Evolutionary conservation across 306 rosid genomes (phyloP), one percentile per base, ranked within the genome.

Genomic region (Potentilla sterilis): DNA sequence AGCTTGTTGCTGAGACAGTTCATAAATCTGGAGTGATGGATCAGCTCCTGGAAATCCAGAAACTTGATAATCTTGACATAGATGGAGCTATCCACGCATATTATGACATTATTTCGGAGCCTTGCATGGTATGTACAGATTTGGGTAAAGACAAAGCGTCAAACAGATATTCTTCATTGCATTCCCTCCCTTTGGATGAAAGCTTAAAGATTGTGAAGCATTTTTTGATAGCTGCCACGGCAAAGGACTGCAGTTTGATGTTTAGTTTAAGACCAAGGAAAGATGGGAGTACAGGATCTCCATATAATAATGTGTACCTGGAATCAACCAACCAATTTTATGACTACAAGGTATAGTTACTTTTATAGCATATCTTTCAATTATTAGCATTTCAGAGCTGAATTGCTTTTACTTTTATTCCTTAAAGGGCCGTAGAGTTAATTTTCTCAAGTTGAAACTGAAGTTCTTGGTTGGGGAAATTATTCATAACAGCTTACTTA

Each of bases 71-170:
- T 80, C 79, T 88, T 86, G 98, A 96, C 87, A 88, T 96, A 62
- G 98, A 96, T 75, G 99, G 99, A 72, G 99, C 87, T 40, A 88
- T 96, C 67, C 99, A 87, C 81, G 99, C 96, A 41, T 90, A 89
- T 82, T 96, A 92, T 87, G 85, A 92, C 75, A 73, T 90, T 68
- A 87, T 88, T 65, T 69, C 75, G 34, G 89, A 92, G 83, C 89
- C 85, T 54, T 96, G 99, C 85, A 57, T 58, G 83, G 85, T 89
- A 73, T 96, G 98, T 70, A 72, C 78, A 51, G 87, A 88, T 64
- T 70, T 88, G 84, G 80, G 81, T 77, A 80, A 75, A 83, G 96
- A 84, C 28, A 78, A 84, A 78, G 79, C 28, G 63, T 67, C 58
- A 32, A 78, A 81, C 63, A 88, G 34, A 69, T 85, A 82, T 82